Evolutionary conservation across 2,329 filamentous ascomycete species (phyloP), one percentile per base, ranked within the genome.

Genomic region (Fusarium mangiferae): DNA sequence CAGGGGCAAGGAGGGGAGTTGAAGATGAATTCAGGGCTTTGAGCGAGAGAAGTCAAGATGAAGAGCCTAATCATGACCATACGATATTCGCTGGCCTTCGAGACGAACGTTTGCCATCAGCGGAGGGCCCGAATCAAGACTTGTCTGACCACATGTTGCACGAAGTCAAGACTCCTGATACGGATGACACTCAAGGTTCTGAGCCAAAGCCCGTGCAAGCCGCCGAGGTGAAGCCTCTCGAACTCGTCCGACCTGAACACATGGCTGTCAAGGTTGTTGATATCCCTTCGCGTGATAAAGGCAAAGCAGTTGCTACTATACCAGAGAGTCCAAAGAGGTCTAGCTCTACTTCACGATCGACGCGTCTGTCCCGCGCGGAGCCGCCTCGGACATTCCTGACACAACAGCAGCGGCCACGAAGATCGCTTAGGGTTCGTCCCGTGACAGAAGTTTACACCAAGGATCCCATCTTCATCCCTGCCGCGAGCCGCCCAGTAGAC

Each of bases 371-470:
- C 57, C 70, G 74, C 9, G 18, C 68, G 24, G 75, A 78, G 30
- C 76, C 74, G 18, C 73, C 76, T 39, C 74, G 74, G 30, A 74
- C 76, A 20, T 70, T 78, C 28, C 63, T 77, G 59, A 78, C 76
- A 11, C 76, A 77, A 57, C 67, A 75, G 52, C 76, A 77, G 45
- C 66, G 68, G 15, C 70, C 72, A 41, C 57, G 74, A 38, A 67
- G 68, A 45, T 68, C 76, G 18, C 24, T 66, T 20, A 78, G 69
- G 28, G 59, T 72, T 48, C 76, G 76, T 20, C 76, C 76, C 9
- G 73, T 68, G 17, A 78, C 76, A 41, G 76, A 78, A 58, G 64
- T 78, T n/a, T 78, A 75, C 15, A 76, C 68, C 8, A 78, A 78
- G 55, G 76, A 78, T 36, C 70, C 76, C 18, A 78, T 78, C 48